Conservation (phyloP, 2,329 filamentous ascomycete species). For the Pseudocercospora pini-densiflorae region DNA sequence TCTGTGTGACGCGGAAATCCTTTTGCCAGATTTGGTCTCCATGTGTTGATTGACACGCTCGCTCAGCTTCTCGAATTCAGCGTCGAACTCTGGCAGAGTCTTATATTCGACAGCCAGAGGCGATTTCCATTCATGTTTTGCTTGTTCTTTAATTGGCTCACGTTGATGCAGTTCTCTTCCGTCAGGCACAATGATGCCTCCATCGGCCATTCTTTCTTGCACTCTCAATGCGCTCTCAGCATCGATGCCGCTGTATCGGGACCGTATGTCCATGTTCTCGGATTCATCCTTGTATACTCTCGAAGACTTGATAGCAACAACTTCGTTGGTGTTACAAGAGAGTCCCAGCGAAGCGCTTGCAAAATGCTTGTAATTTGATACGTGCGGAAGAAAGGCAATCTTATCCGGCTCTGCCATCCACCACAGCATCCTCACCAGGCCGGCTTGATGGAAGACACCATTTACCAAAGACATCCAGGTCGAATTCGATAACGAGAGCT, state of each 20-base stretch:
- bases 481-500: conserved; percentile 66
- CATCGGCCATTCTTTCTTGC: conserved; percentile 43
- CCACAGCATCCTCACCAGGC: conserved; percentile 77
- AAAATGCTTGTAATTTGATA: conserved; percentile 7
- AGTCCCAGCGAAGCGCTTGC: conserved; percentile 54
- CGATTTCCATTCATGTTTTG: background rate
- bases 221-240: conserved; percentile 45
- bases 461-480: conserved; percentile 55
- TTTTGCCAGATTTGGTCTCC: background rate
- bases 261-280: background rate
- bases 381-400: conserved; percentile 62
- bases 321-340: conserved; percentile 58
- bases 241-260: conserved; percentile 15
- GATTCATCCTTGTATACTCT: background rate
- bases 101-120: background rate
- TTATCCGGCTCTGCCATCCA: conserved; percentile 71
- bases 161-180: conserved; percentile 2
- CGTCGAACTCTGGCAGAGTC: background rate
- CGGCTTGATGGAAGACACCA: conserved; percentile 68
- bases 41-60: background rate
- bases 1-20: background rate
- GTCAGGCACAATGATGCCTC: conserved; percentile 14
- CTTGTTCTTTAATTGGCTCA: background rate
- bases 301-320: conserved; percentile 26
- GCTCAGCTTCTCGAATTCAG: background rate